Evolutionary conservation across 2,329 filamentous ascomycete species (phyloP).

Genomic region (Microascus cirrosus): DNA sequence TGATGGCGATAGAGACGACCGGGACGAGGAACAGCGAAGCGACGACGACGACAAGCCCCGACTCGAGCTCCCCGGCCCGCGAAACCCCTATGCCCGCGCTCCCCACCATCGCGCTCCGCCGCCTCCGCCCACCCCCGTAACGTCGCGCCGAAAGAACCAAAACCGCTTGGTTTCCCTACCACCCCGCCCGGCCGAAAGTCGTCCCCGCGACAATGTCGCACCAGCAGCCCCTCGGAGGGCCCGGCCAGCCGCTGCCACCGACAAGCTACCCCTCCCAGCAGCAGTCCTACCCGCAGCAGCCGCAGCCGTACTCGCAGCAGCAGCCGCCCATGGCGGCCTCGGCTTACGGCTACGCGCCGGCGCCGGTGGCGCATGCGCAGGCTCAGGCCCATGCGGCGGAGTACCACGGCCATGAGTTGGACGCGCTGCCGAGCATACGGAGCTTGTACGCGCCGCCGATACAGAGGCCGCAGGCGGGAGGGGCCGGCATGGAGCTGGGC

Average conservation of each 20-base stretch:
- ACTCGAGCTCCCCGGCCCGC: not conserved
- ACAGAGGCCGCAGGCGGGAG: slow-evolving; percentile 13
- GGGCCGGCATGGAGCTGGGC: slow-evolving; percentile 1
- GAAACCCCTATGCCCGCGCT: not conserved
- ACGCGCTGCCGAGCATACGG: slow-evolving; percentile 1
- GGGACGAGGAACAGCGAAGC: not conserved
- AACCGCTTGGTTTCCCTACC: not conserved
- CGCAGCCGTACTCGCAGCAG: slow-evolving; percentile 11
- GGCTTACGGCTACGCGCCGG: slow-evolving; percentile 5
- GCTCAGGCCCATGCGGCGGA: not conserved
- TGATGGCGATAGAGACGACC: no score
- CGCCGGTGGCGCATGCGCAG: not conserved
- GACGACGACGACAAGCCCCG: not conserved
- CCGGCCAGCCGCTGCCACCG: slow-evolving; percentile 14
- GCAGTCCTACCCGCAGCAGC: slow-evolving; percentile 6
- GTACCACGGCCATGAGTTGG: not conserved
- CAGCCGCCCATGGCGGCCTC: slow-evolving; percentile 23
- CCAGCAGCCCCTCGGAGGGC: slow-evolving; percentile 7
- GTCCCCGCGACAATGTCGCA: not conserved
- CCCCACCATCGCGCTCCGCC: not conserved
- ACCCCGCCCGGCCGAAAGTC: not conserved
- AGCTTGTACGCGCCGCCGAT: slow-evolving; percentile 19
- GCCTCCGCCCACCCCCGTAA: not conserved
- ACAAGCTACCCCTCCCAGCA: slow-evolving; percentile 8
- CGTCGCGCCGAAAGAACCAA: not conserved